Base-by-base conservation (phyloP, 257 asterid species). In the Nicotiana obtusifolia region DNA sequence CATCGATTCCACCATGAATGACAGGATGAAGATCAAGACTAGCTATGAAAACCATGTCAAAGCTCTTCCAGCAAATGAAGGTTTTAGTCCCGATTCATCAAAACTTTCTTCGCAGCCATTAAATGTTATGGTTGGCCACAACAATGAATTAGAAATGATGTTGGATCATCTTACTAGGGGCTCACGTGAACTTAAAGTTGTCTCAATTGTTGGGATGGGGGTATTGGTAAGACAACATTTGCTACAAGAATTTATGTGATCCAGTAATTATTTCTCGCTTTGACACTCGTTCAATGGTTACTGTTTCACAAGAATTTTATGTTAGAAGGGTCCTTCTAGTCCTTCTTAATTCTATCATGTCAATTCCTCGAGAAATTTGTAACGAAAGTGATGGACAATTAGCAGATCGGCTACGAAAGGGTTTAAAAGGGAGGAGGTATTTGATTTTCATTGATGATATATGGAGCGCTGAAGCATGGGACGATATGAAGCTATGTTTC, bases 391-490 rank as follows among this genome's bases (percentile, higher is more conserved):
- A 75, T 31, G 85, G 53, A 17, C 67, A 49, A 26, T 64, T 82
- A n/a, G 76, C 47, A 0, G 5, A 5, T 1, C 17, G 49, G 30
- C 59, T 83, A 24, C 33, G 7, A 15, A 59, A 5, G 57, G 8
- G 78, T 26, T 33, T 83, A 15, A 65, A 17, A 59, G 5, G 30
- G 17, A 65, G 31, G 26, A 77, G 60, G 28, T 83, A 77, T 44
- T 75, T 83, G 52, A 65, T 83, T 31, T 66, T 83, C 14, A n/a
- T 83, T 67, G 85, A 78, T 24, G 82, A 83, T 65, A 26, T 83
- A 31, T 78, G 82, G 82, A 30, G 24, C 28, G 64, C 2, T 20
- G 52, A 17, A 7, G 62, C 62, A 30, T 83, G 82, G 78, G 9
- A 64, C 3, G 69, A 22, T 4, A 31, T 83, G 11, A 20, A 47